These are phyloP conservation scores for Fusarium udum DNA, from an alignment of 2,329 filamentous ascomycete genomes.

Conservation along the genomic window DNA sequence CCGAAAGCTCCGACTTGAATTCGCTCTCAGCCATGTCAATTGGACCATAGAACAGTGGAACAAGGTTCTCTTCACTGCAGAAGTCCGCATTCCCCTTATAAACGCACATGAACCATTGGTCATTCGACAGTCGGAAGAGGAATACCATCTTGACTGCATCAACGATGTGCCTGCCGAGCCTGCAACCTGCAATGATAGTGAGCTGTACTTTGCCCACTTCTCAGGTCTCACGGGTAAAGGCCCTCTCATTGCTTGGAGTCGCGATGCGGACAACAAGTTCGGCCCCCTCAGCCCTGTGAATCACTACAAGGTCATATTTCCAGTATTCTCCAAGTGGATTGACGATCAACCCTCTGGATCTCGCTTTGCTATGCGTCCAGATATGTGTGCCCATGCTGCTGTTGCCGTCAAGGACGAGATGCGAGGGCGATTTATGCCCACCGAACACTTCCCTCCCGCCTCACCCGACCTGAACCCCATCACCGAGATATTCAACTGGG, in stretches of 20 bases:
- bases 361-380: slow-evolving; percentile 4
- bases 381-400: background rate
- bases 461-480: slow-evolving; percentile 30
- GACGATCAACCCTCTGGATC: background rate
- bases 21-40: slow-evolving; percentile 11
- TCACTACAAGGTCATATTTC: slow-evolving; percentile 3
- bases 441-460: slow-evolving; percentile 12
- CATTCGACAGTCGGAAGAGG: slow-evolving; percentile 20
- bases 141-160: slow-evolving; percentile 8
- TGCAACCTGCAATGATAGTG: background rate
- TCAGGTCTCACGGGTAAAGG: slow-evolving; percentile 22
- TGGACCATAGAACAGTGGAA: slow-evolving; percentile 29
- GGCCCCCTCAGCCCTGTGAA: background rate
- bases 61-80: slow-evolving; percentile 16
- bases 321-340: background rate
- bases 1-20: slow-evolving; percentile 18
- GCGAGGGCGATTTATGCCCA: background rate
- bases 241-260: slow-evolving; percentile 5
- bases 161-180: background rate
- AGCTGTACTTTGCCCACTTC: slow-evolving; percentile 7
- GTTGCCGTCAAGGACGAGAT: slow-evolving; percentile 3
- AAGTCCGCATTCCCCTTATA: background rate
- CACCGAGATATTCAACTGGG: background rate
- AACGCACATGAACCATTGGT: slow-evolving; percentile 5
- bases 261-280: background rate